phyloP scores from a whole-genome alignment of 1,284 basidiomycete species.

The Naganishia albida region DNA sequence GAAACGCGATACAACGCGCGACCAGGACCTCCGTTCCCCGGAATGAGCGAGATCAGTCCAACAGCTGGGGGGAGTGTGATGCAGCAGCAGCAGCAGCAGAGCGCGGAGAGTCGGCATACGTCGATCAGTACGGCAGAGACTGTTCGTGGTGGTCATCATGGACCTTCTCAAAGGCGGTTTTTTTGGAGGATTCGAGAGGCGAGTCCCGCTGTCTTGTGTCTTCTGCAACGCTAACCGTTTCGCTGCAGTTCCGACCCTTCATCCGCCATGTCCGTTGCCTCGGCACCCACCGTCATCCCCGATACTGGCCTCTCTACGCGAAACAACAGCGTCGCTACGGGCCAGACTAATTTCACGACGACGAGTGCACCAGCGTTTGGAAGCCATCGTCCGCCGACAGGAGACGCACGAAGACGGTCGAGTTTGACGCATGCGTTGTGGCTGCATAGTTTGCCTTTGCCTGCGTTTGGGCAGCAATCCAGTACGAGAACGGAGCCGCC shows the following conservation, averaged over 20 bases:
- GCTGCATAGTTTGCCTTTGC: conserved; percentile 27
- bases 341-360: conserved; percentile 8
- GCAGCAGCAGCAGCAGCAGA: conserved; percentile 5
- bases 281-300: conserved; percentile 8
- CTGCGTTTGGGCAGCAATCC: conserved; percentile 1
- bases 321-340: conserved; percentile 25
- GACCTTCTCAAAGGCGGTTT: background rate
- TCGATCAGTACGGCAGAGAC: background rate
- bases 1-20: no score
- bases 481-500: background rate
- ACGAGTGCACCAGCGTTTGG: conserved; percentile 14
- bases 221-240: background rate
- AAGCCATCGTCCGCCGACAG: background rate
- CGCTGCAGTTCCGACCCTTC: background rate
- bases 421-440: conserved; percentile 28
- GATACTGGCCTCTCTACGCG: conserved; percentile 5
- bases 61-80: background rate
- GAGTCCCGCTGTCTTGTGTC: background rate
- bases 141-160: background rate
- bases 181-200: conserved; percentile 10
- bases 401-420: conserved; percentile 20
- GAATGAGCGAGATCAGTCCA: background rate
- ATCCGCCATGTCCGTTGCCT: conserved; percentile 10
- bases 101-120: background rate
- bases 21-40: background rate